Percentiles rank a stretch among this genome's conserved stretches.
These are phyloP conservation scores for Lactarius sp. DNA, from an alignment of 768 basidiomycete species.

Conservation along the genomic window DNA sequence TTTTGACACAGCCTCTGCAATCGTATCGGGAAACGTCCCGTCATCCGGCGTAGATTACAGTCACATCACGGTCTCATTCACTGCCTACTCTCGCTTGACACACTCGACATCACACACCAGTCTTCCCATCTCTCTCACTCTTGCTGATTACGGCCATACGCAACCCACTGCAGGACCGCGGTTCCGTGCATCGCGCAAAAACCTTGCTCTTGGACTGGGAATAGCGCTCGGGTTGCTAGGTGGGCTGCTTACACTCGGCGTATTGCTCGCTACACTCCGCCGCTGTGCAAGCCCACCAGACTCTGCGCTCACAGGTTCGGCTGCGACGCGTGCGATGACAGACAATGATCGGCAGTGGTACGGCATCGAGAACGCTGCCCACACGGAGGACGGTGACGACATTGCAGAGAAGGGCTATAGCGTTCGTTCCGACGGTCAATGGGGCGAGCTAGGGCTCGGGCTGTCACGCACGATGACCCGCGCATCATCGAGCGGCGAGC, in stretches of 20 bases:
- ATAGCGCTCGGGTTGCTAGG: slow-evolving; percentile 61
- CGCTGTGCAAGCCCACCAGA: slow-evolving; percentile 55
- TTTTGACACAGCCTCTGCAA: slow-evolving; percentile 44
- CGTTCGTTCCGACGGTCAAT: slow-evolving; percentile 31
- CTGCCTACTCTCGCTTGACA: slow-evolving; percentile 59
- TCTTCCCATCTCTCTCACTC: slow-evolving; percentile 46
- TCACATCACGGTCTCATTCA: slow-evolving; percentile 52
- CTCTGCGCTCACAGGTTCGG: slow-evolving; percentile 54
- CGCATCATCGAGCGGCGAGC: slow-evolving; percentile 22
- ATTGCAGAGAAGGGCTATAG: slow-evolving; percentile 33
- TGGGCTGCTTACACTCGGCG: slow-evolving; percentile 49
- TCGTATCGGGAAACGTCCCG: slow-evolving; percentile 54
- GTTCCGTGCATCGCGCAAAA: slow-evolving; percentile 42
- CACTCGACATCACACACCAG: slow-evolving; percentile 68
- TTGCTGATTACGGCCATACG: slow-evolving; percentile 38
- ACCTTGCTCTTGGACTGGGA: slow-evolving; percentile 52
- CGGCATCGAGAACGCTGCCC: slow-evolving; percentile 40
- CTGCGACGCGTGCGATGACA: slow-evolving; percentile 52
- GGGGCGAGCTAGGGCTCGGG: slow-evolving; percentile 41
- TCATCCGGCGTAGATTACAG: slow-evolving; percentile 26
- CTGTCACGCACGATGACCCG: slow-evolving; percentile 41
- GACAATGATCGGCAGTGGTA: slow-evolving; percentile 69
- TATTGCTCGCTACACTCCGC: slow-evolving; percentile 51
- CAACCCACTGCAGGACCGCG: slow-evolving; percentile 32
- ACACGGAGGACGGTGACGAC: slow-evolving; percentile 12